Percentiles rank a stretch among this genome's conserved stretches.
Evolutionary conservation across 2,329 filamentous ascomycete genomes (phyloP).

Genomic region (Thelonectria olida): DNA sequence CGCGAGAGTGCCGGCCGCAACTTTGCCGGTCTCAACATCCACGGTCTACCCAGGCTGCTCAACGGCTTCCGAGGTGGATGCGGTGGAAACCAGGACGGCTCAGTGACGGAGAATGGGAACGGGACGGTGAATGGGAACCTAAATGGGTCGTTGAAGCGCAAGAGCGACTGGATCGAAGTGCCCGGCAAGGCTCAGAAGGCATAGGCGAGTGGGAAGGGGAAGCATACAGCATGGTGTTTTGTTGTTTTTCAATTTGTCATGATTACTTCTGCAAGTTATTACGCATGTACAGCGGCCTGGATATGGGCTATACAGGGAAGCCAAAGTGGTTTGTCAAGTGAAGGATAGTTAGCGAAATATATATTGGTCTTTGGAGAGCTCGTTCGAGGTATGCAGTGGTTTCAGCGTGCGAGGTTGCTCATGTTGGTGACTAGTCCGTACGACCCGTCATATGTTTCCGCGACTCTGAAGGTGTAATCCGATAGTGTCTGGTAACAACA

Average conservation of each 20-base stretch:
- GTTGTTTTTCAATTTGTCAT: too few relatives aligned
- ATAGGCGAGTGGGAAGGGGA: not conserved
- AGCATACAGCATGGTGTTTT: not conserved
- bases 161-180: constrained; percentile 49
- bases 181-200: constrained; percentile 14
- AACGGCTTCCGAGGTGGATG: constrained; percentile 58
- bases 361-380: too few relatives aligned
- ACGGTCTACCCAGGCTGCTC: constrained; percentile 57
- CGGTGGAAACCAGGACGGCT: constrained; percentile 30
- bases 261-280: not conserved
- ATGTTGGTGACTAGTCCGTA: too few relatives aligned
- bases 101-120: constrained; percentile 19
- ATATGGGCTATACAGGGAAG: not conserved
- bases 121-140: constrained; percentile 17
- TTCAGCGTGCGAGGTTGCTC: too few relatives aligned
- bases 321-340: not conserved
- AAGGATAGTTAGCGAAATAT: not conserved
- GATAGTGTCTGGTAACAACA: too few relatives aligned
- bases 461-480: too few relatives aligned
- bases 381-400: too few relatives aligned
- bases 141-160: constrained; percentile 45
- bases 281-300: not conserved
- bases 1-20: constrained; percentile 72
- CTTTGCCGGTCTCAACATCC: constrained; percentile 72
- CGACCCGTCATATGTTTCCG: too few relatives aligned